Conservation (phyloP, 2,329 filamentous ascomycete genomes). For the Epichloe uncinata region DNA sequence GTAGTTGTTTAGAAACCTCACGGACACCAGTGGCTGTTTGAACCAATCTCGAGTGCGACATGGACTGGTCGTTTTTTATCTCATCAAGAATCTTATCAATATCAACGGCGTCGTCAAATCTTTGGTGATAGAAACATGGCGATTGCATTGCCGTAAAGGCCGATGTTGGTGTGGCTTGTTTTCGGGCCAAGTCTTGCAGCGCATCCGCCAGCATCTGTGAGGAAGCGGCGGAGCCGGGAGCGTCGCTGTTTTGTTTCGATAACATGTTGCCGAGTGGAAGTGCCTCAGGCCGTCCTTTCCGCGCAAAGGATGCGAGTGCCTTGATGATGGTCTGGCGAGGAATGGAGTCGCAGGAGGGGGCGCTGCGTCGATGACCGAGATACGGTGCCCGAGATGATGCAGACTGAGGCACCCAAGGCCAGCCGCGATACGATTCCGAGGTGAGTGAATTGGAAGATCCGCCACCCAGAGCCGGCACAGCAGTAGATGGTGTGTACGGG, state of each 20-base stretch:
- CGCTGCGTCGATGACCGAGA: conserved; percentile 30
- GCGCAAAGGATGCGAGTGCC: conserved; percentile 56
- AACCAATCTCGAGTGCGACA: conserved; percentile 87
- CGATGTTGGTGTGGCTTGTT: conserved; percentile 21
- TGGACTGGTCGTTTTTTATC: conserved; percentile 74
- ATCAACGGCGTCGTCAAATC: conserved; percentile 92
- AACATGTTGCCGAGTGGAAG: conserved; percentile 50
- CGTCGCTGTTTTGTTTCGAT: conserved; percentile 26
- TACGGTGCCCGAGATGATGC: conserved; percentile 1
- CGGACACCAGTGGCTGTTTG: conserved; percentile 92
- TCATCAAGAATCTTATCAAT: conserved; percentile 92
- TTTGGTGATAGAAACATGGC: conserved; percentile 94
- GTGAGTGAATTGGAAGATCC: conserved; percentile 6
- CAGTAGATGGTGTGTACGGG: conserved; percentile 10
- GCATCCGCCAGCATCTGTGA: conserved; percentile 52
- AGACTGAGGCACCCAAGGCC: conserved; percentile 2
- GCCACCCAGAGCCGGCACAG: conserved; percentile 15
- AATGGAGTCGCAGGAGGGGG: conserved; percentile 47
- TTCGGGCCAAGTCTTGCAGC: conserved; percentile 38
- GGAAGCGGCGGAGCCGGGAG: conserved; percentile 31
- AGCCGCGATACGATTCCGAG: neutral
- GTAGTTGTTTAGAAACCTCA: conserved; percentile 90
- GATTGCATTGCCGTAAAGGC: conserved; percentile 60
- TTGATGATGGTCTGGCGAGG: conserved; percentile 75
- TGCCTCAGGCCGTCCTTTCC: conserved; percentile 47